phyloP scores from a whole-genome alignment of 2,329 filamentous ascomycete genomes.

The Drechslera avenae region DNA sequence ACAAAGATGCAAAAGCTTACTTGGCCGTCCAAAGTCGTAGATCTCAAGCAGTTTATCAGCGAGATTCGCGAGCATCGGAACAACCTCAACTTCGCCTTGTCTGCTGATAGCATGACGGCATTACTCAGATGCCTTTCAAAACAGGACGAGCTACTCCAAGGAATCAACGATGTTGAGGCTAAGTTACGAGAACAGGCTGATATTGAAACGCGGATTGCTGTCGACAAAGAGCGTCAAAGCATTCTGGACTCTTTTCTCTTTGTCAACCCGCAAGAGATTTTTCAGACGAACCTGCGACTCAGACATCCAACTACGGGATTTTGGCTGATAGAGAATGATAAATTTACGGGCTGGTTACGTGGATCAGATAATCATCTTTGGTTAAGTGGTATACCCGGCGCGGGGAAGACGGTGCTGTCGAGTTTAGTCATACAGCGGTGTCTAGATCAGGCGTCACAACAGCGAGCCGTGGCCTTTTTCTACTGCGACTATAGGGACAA shows the following conservation, averaged over 20 bases:
- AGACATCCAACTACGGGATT: neutral
- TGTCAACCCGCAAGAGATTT: slow-evolving; percentile 5
- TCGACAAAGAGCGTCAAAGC: slow-evolving; percentile 4
- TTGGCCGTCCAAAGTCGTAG: slow-evolving; percentile 7
- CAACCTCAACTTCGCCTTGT: slow-evolving; percentile 8
- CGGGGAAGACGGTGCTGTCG: slow-evolving; percentile 19
- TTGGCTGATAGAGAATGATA: slow-evolving; percentile 9
- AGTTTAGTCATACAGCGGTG: slow-evolving; percentile 8
- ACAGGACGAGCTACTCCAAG: slow-evolving; percentile 3
- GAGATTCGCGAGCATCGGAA: slow-evolving; percentile 5
- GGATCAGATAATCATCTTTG: slow-evolving; percentile 5
- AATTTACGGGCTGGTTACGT: slow-evolving; percentile 8
- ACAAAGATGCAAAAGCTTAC: neutral
- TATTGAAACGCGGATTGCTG: slow-evolving; percentile 8
- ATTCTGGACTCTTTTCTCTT: slow-evolving; percentile 12
- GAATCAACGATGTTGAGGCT: neutral
- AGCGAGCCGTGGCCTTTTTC: slow-evolving; percentile 22
- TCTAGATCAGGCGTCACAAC: neutral
- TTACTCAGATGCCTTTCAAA: slow-evolving; percentile 4
- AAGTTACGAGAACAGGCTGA: neutral
- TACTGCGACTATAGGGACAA: slow-evolving; percentile 43
- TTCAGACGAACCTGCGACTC: neutral
- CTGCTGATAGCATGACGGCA: slow-evolving; percentile 8
- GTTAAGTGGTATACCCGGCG: slow-evolving; percentile 17
- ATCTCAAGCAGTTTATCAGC: slow-evolving; percentile 5